phyloP scores from a whole-genome alignment of 768 basidiomycete genomes.

The Holtermanniella nyarrowii region DNA sequence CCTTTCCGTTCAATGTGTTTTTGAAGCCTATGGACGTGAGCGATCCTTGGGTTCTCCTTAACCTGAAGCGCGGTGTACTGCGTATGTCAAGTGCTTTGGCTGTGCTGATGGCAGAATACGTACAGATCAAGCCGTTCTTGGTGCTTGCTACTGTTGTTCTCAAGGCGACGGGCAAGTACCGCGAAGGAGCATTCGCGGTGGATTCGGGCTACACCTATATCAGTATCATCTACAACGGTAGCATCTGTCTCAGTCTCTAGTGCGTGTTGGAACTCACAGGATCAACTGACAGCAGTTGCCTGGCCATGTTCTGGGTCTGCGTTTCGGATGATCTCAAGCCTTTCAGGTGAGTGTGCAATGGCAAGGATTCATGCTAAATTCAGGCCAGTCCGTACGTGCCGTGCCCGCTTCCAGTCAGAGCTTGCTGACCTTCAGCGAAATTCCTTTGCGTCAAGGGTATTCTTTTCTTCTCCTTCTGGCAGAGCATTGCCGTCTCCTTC shows the following conservation, averaged over 20 bases:
- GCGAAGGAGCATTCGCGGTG: constrained; percentile 75
- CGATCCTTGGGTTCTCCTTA: constrained; percentile 89
- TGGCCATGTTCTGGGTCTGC: constrained; percentile 95
- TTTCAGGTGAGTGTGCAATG: constrained; percentile 53
- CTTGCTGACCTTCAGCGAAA: constrained; percentile 52
- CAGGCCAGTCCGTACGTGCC: constrained; percentile 37
- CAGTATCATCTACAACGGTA: constrained; percentile 53
- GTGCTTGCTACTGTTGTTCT: constrained; percentile 73
- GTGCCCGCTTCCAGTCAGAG: background rate
- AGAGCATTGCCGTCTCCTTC: constrained; percentile 71
- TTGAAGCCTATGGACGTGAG: constrained; percentile 78
- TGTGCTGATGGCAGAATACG: constrained; percentile 60
- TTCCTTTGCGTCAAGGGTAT: constrained; percentile 98
- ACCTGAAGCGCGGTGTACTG: constrained; percentile 85
- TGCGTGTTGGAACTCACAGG: constrained; percentile 47
- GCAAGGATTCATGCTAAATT: background rate
- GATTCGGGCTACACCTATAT: constrained; percentile 86
- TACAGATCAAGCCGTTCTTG: constrained; percentile 86
- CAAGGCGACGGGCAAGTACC: constrained; percentile 75
- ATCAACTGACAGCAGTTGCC: constrained; percentile 46
- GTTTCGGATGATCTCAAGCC: constrained; percentile 80
- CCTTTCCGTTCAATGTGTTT: constrained; percentile 78
- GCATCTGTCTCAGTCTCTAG: constrained; percentile 41
- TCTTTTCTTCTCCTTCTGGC: constrained; percentile 98
- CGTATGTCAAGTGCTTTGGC: constrained; percentile 48